These are phyloP conservation scores for Podospora australis DNA, from an alignment of 495 filamentous ascomycete species.

Conservation along the genomic window DNA sequence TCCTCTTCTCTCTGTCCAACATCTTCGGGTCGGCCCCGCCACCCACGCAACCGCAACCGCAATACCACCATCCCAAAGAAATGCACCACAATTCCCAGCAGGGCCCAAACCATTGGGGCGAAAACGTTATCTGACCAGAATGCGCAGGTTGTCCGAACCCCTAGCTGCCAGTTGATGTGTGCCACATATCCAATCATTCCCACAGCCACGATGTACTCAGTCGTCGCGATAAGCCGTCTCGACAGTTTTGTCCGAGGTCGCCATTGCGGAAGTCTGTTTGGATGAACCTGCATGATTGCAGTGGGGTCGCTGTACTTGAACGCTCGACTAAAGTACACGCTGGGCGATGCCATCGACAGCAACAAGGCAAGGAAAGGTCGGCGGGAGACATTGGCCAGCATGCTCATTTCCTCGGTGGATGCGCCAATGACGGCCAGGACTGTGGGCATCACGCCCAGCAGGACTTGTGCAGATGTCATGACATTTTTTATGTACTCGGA, in stretches of 20 bases:
- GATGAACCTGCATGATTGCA: conserved; percentile 7
- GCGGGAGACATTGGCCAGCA: conserved; percentile 10
- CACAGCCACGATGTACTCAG: conserved; percentile 11
- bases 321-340: conserved; percentile 15
- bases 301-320: conserved; percentile 16
- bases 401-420: conserved; percentile 8
- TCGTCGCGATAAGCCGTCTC: neutral
- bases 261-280: neutral
- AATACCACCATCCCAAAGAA: neutral
- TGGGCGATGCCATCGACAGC: conserved; percentile 14
- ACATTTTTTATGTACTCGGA: conserved; percentile 15
- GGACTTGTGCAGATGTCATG: conserved; percentile 15
- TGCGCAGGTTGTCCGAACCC: conserved; percentile 6
- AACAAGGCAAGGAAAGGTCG: conserved; percentile 15
- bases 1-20: no score
- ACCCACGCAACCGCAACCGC: neutral
- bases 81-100: neutral
- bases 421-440: conserved; percentile 18
- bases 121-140: conserved; percentile 9
- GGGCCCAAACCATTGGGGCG: neutral
- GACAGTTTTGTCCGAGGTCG: neutral
- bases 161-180: conserved; percentile 11
- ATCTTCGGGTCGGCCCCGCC: neutral
- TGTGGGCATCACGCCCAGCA: conserved; percentile 20
- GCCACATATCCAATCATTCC: conserved; percentile 8